Evolutionary conservation across 1,284 basidiomycete species (phyloP).

Genomic region (Phellopilus nigrolimitatus): DNA sequence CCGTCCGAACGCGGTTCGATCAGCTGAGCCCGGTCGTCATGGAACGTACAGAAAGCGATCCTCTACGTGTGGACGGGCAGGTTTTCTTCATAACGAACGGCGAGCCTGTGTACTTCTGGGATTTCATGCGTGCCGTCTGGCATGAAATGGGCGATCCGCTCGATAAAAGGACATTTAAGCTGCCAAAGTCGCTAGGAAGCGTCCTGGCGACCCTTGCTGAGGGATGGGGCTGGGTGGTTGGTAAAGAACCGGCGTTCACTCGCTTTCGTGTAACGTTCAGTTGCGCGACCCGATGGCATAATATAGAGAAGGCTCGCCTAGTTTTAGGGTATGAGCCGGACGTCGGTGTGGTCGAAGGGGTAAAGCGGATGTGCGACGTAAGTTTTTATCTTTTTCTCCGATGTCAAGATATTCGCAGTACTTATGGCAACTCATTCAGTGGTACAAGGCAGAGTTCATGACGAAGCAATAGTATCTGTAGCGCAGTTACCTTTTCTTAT

Average conservation of each 20-base stretch:
- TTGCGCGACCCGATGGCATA: slow-evolving; percentile 80
- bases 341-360: slow-evolving; percentile 85
- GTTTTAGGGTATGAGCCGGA: slow-evolving; percentile 92
- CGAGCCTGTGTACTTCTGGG: slow-evolving; percentile 96
- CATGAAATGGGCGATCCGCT: slow-evolving; percentile 61
- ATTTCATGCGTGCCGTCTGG: slow-evolving; percentile 88
- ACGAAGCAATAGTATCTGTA: slow-evolving; percentile 16
- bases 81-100: slow-evolving; percentile 98
- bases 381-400: slow-evolving; percentile 26
- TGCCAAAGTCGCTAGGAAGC: slow-evolving; percentile 68
- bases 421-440: too few species aligned
- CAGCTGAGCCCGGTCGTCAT: slow-evolving; percentile 55
- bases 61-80: slow-evolving; percentile 84
- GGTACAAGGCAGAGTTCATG: slow-evolving; percentile 38
- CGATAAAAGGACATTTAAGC: slow-evolving; percentile 40
- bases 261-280: slow-evolving; percentile 78
- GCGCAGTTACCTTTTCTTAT: too few species aligned
- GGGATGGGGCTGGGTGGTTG: slow-evolving; percentile 68
- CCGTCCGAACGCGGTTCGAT: slow-evolving; percentile 75
- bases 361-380: slow-evolving; percentile 74
- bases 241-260: slow-evolving; percentile 89
- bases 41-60: slow-evolving; percentile 43
- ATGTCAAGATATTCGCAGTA: slow-evolving; percentile 9
- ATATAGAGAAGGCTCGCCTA: slow-evolving; percentile 91
- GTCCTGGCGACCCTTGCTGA: slow-evolving; percentile 71